Conservation (phyloP, 306 rosid genomes). For the Begonia fuchsioides region DNA sequence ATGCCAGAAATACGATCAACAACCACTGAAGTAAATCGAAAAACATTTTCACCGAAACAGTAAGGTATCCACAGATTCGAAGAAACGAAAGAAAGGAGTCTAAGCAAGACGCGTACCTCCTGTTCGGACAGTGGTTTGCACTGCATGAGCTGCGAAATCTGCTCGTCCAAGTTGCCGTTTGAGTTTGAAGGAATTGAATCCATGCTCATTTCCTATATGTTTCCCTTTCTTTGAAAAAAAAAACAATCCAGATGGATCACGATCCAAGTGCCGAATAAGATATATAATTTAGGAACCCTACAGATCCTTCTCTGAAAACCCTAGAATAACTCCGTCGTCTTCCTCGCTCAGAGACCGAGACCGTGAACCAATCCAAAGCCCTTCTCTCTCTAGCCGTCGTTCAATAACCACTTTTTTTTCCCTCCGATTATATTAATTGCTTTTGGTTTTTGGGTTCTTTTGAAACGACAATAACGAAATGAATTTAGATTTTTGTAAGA, state of each 20-base stretch:
- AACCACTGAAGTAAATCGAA: too few species aligned
- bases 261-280: constrained; percentile 8
- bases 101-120: constrained; percentile 32
- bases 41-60: neutral
- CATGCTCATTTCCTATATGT: constrained; percentile 20
- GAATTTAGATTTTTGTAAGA: too few species aligned
- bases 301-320: neutral
- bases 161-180: constrained; percentile 76
- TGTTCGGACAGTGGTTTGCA: constrained; percentile 97
- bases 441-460: too few species aligned
- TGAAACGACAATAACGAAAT: too few species aligned
- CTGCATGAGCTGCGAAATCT: constrained; percentile 98
- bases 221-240: neutral
- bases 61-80: neutral
- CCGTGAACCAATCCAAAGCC: neutral
- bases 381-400: neutral
- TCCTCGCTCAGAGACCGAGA: neutral
- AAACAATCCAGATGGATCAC: constrained; percentile 19
- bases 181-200: constrained; percentile 80
- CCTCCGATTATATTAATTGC: too few species aligned
- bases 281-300: neutral
- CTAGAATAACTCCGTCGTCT: neutral
- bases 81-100: neutral
- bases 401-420: too few species aligned
- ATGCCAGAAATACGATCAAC: too few species aligned